Conservation (phyloP, 2,329 filamentous ascomycete genomes). For the Clonostachys chloroleuca region DNA sequence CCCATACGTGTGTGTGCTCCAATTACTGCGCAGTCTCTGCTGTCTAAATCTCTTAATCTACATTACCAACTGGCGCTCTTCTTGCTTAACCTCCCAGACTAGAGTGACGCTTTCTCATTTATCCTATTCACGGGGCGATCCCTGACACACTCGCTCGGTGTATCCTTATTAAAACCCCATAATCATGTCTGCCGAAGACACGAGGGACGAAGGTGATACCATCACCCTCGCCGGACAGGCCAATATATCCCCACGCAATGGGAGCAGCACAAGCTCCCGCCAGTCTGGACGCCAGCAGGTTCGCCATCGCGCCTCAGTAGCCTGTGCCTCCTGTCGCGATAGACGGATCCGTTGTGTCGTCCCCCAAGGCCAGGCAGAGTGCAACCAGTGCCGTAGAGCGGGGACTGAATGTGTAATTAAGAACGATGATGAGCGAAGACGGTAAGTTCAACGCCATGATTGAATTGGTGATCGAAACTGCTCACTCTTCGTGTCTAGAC, state of each 20-base stretch:
- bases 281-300: slow-evolving; percentile 26
- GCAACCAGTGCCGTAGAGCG: slow-evolving; percentile 46
- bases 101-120: too few relatives aligned
- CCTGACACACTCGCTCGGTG: too few relatives aligned
- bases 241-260: slow-evolving; percentile 22
- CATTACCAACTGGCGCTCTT: too few relatives aligned
- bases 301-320: slow-evolving; percentile 45
- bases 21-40: too few relatives aligned
- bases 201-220: slow-evolving; percentile 4
- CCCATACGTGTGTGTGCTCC: too few relatives aligned
- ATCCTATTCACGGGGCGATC: too few relatives aligned
- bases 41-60: too few relatives aligned
- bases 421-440: slow-evolving; percentile 51
- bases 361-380: slow-evolving; percentile 42
- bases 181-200: background rate
- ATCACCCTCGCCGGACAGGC: slow-evolving; percentile 21
- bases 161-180: too few relatives aligned
- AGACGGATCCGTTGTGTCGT: slow-evolving; percentile 45
- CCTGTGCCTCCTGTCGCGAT: slow-evolving; percentile 48
- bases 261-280: slow-evolving; percentile 8
- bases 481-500: slow-evolving; percentile 22
- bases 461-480: background rate
- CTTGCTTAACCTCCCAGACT: too few relatives aligned
- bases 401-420: slow-evolving; percentile 50
- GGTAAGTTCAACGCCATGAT: slow-evolving; percentile 25